Base-by-base conservation (phyloP, 2,329 filamentous ascomycete species). In the Magnaporthiopsis incrustans region DNA sequence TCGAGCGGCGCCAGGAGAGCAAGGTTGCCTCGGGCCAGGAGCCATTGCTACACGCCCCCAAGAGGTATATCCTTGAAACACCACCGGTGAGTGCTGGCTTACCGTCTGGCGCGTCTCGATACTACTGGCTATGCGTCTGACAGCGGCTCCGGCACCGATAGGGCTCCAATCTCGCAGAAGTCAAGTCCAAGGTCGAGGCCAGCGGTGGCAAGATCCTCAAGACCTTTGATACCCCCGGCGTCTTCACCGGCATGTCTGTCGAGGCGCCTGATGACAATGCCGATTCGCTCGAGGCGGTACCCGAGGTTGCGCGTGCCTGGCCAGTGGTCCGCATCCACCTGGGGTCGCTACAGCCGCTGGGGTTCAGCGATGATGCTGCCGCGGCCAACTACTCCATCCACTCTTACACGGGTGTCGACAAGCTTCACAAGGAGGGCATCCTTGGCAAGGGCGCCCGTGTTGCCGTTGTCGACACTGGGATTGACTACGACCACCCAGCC, bases 171-270 rank as follows among this genome's bases (percentile, higher is more conserved):
- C 32, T 63, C 32, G 53, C 44, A 4, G n/a, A 25, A 22, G 25
- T 63, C n/a, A 22, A 53, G n/a, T 33, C 56, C 4, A 25, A 58
- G n/a, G 27, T 63, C 53, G 38, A 57, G 53, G 33, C 61, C 10
- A 25, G 30, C 18, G 61, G 61, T 18, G 61, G 18, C 61, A 63
- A 18, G 25, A 57, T 63, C 14, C 56, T 63, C 50, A 59, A 59
- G 57, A 59, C 33, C 18, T 62, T 62, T 35, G 35, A 62, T 59
- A 62, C 63, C 32, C 64, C 66, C 11, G 67, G 69, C 56, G 58
- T 70, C 44, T 71, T 71, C 59, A 65, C 67, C 1, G 69, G 69
- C 25, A 65, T 68, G 11, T 67, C 66, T 30, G 66, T 71, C 33
- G 66, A 68, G 66, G 64, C 68, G 12, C 60, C 64, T 27, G 58